Evolutionary conservation across 179 eudicot species (phyloP).

Genomic region (Beta macrorhiza): DNA sequence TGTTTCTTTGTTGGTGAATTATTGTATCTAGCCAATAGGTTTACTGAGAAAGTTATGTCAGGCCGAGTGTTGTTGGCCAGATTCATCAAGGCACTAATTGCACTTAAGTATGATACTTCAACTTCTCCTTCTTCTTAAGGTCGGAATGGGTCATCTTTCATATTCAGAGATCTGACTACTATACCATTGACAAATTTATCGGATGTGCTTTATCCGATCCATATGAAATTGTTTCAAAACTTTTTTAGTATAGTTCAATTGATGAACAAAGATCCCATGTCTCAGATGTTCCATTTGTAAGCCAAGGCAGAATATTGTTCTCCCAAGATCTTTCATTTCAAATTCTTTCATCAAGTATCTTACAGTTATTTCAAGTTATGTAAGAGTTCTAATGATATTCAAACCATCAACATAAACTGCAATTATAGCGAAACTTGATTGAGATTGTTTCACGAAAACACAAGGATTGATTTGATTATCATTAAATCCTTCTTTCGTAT

Average conservation of each 20-base stretch:
- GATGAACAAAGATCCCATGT: too few relatives aligned
- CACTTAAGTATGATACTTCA: too few relatives aligned
- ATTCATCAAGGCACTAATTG: not conserved
- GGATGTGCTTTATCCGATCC: not conserved
- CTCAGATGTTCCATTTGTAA: not conserved
- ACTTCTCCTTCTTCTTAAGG: too few relatives aligned
- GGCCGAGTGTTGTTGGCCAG: too few relatives aligned
- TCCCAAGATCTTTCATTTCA: not conserved
- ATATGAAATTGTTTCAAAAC: not conserved
- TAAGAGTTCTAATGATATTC: too few relatives aligned
- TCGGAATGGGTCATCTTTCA: not conserved
- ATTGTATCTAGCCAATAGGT: too few relatives aligned
- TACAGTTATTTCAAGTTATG: not conserved
- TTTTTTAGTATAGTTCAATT: not conserved
- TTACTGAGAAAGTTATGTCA: too few relatives aligned
- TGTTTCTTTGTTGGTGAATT: too few relatives aligned
- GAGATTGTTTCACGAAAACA: not conserved
- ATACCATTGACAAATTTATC: too few relatives aligned
- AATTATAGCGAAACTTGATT: not conserved
- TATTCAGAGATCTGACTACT: too few relatives aligned
- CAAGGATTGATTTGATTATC: not conserved
- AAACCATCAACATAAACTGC: not conserved
- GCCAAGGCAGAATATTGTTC: not conserved
- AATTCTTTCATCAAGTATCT: not conserved
- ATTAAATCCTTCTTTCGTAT: too few relatives aligned